These are phyloP conservation scores for Zychaea mexicana DNA, from an alignment of 371 early-diverging fungal genomes.

Conservation along the genomic window DNA sequence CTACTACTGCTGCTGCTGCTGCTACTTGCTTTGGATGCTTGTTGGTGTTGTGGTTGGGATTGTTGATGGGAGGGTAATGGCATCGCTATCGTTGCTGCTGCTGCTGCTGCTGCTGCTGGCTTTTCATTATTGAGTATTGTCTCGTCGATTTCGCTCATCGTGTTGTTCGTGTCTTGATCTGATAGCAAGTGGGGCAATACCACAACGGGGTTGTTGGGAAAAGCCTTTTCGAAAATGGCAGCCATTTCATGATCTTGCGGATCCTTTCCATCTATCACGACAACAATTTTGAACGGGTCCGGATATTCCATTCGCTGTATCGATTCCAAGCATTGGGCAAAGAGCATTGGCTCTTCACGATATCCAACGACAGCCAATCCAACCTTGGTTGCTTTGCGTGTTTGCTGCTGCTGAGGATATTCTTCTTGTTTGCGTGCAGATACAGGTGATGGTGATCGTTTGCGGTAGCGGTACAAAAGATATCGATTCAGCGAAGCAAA, in stretches of 20 bases:
- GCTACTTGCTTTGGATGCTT: neutral
- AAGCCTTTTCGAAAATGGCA: slow-evolving; percentile 54
- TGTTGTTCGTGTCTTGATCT: too few species aligned
- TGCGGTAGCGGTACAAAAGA: slow-evolving; percentile 17
- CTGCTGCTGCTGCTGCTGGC: too few species aligned
- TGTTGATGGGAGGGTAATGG: neutral
- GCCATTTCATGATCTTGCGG: slow-evolving; percentile 65
- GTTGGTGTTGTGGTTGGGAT: neutral
- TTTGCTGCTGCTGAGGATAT: neutral
- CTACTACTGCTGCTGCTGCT: slow-evolving; percentile 2
- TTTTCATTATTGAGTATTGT: neutral
- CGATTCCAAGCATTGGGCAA: slow-evolving; percentile 60
- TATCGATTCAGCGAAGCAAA: slow-evolving; percentile 49
- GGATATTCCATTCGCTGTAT: slow-evolving; percentile 54
- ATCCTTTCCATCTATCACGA: slow-evolving; percentile 66
- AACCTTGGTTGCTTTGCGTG: slow-evolving; percentile 28
- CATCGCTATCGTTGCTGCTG: neutral
- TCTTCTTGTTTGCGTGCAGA: neutral
- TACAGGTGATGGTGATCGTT: slow-evolving; percentile 2
- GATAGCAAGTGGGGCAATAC: slow-evolving; percentile 52
- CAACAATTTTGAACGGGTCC: slow-evolving; percentile 52
- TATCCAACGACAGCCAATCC: slow-evolving; percentile 64
- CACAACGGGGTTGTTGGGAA: slow-evolving; percentile 48
- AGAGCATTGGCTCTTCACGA: slow-evolving; percentile 60
- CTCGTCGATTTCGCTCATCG: neutral